Evolutionary conservation across 1,284 basidiomycete species (phyloP).

Genomic region (Puccinia triticina): DNA sequence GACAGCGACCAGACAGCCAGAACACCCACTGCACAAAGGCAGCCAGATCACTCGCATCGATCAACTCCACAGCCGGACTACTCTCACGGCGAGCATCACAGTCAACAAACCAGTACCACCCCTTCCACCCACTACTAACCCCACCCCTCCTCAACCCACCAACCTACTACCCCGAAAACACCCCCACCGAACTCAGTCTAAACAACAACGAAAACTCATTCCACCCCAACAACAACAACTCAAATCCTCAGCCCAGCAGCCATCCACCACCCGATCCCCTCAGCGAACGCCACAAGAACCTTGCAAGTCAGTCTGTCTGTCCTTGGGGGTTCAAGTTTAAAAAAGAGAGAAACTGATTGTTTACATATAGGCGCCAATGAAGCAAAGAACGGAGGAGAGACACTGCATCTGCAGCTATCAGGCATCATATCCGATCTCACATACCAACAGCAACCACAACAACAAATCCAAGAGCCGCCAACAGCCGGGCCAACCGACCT

Average conservation of each 20-base stretch:
- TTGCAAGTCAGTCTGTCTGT: not conserved
- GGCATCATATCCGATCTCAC: not conserved
- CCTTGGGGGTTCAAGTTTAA: too few relatives aligned
- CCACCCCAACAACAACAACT: not conserved
- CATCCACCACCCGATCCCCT: not conserved
- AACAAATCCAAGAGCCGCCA: not conserved
- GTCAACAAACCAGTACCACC: not conserved
- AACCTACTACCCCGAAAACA: not conserved
- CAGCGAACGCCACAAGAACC: not conserved
- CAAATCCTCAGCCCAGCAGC: too few relatives aligned
- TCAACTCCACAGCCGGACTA: slow-evolving; percentile 17
- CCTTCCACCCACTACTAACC: not conserved
- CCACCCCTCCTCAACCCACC: not conserved
- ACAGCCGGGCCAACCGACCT: not conserved
- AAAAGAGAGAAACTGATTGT: too few relatives aligned
- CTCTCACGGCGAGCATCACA: slow-evolving; percentile 13
- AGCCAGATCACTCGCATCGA: slow-evolving; percentile 22
- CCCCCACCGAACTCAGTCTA: not conserved
- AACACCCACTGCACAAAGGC: slow-evolving; percentile 8
- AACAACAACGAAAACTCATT: not conserved
- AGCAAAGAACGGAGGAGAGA: not conserved
- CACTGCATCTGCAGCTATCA: not conserved
- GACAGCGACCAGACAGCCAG: not conserved
- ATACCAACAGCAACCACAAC: not conserved
- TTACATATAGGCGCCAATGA: not conserved